Evolutionary conservation across 345 rosid species (phyloP).

Genomic region (Lepidium didymum): DNA sequence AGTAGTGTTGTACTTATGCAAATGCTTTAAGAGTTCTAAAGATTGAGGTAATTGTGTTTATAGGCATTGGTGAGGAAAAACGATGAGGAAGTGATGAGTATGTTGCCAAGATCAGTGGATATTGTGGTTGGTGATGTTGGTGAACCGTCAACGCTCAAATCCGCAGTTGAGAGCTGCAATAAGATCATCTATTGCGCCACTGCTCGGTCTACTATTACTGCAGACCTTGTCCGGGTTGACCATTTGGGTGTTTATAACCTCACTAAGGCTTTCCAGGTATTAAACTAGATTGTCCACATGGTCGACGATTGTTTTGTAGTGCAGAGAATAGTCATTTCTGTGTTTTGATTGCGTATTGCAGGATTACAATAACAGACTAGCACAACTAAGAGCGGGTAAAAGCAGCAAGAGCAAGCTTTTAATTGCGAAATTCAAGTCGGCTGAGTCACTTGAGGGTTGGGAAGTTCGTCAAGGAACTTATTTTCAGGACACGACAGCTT

Average conservation of each 20-base stretch:
- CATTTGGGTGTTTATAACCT: constrained; percentile 86
- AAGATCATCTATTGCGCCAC: constrained; percentile 93
- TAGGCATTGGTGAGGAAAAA: constrained; percentile 74
- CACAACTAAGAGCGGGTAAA: constrained; percentile 81
- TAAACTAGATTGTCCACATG: background rate
- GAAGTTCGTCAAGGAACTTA: constrained; percentile 85
- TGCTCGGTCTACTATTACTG: constrained; percentile 85
- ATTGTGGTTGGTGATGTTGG: constrained; percentile 84
- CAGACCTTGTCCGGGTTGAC: constrained; percentile 83
- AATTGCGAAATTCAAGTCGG: constrained; percentile 70
- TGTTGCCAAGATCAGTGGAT: constrained; percentile 90
- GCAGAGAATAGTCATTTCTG: background rate
- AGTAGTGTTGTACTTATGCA: background rate
- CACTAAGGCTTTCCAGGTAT: constrained; percentile 82
- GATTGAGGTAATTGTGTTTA: background rate
- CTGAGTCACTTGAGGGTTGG: constrained; percentile 70
- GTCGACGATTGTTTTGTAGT: background rate
- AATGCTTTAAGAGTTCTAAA: background rate
- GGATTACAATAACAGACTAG: constrained; percentile 81
- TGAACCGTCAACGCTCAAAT: constrained; percentile 56
- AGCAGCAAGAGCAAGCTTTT: constrained; percentile 98
- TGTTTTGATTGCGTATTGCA: constrained; percentile 19
- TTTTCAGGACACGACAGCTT: constrained; percentile 73
- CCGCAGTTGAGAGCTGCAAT: constrained; percentile 79
- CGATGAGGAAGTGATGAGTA: constrained; percentile 58